Evolutionary conservation across 225 moss, liverwort and hornwort species (phyloP).

Genomic region (Asterella californica): DNA sequence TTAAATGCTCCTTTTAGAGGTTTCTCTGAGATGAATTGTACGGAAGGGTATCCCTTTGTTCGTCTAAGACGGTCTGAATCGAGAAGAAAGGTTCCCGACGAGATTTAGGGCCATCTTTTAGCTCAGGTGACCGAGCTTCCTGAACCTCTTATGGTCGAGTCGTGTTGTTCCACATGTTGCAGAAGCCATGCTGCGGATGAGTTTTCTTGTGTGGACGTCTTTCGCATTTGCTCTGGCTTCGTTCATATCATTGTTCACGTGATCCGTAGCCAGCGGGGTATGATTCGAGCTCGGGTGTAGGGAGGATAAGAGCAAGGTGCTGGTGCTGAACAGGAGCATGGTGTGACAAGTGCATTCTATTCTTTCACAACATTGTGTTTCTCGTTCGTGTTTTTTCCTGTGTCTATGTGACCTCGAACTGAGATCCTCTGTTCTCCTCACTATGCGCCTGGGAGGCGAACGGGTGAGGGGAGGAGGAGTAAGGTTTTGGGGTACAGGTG

Average conservation of each 20-base stretch:
- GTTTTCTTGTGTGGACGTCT: background rate
- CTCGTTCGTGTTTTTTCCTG: background rate
- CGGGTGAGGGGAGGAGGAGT: background rate
- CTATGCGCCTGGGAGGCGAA: background rate
- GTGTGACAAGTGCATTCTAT: background rate
- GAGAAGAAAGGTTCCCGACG: background rate
- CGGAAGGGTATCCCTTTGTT: too few relatives aligned
- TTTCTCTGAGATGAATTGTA: background rate
- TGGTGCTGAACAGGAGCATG: background rate
- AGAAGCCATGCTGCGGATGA: slow-evolving; percentile 14
- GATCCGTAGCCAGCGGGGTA: background rate
- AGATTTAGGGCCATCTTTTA: background rate
- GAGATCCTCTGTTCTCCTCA: too few relatives aligned
- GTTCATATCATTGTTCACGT: background rate
- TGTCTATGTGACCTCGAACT: background rate
- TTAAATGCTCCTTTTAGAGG: too few relatives aligned
- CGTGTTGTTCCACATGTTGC: background rate
- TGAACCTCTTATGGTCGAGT: background rate
- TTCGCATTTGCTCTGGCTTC: background rate
- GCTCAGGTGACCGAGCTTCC: background rate
- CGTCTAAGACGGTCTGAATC: too few relatives aligned
- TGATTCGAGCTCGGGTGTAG: slow-evolving; percentile 4
- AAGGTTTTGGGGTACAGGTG: background rate
- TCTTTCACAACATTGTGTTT: background rate
- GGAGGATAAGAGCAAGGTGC: background rate